Conservation (phyloP, 1,139 yeast genomes). For the Hyphopichia buzzinii region DNA sequence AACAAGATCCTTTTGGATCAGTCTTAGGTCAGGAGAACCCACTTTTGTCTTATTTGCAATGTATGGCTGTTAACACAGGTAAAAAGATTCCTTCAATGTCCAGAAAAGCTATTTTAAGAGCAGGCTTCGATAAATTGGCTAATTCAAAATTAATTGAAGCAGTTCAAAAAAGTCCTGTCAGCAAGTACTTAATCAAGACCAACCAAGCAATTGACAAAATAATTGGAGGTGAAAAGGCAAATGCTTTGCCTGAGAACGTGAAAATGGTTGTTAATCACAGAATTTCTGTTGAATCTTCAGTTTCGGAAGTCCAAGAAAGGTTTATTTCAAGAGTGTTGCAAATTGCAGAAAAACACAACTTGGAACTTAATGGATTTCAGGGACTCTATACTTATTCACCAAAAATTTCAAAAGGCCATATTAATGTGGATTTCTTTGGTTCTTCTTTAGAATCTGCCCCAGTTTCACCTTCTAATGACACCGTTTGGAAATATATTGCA, state of each 20-base stretch:
- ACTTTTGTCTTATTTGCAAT: conserved; percentile 29
- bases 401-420: conserved; percentile 21
- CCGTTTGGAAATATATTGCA: conserved; percentile 40
- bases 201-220: conserved; percentile 40
- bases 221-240: conserved; percentile 38
- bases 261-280: conserved; percentile 33
- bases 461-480: conserved; percentile 33
- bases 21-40: conserved; percentile 35
- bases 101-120: conserved; percentile 30
- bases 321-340: conserved; percentile 21
- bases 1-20: conserved; percentile 35
- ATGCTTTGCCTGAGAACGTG: conserved; percentile 41
- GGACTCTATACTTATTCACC: conserved; percentile 21
- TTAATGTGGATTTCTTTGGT: conserved; percentile 16
- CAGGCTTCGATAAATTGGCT: conserved; percentile 32
- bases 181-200: conserved; percentile 30
- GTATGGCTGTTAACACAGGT: conserved; percentile 32
- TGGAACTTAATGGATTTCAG: conserved; percentile 21
- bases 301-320: conserved; percentile 20
- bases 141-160: conserved; percentile 24
- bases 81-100: conserved; percentile 16
- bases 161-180: conserved; percentile 13
- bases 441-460: conserved; percentile 34
- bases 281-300: conserved; percentile 28
- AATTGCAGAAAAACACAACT: conserved; percentile 29